A percentile compares a stretch with the other conserved stretches of the same genome.
Conservation (phyloP, 1,284 basidiomycete genomes). For the Neotropicomus parvogracilis region DNA sequence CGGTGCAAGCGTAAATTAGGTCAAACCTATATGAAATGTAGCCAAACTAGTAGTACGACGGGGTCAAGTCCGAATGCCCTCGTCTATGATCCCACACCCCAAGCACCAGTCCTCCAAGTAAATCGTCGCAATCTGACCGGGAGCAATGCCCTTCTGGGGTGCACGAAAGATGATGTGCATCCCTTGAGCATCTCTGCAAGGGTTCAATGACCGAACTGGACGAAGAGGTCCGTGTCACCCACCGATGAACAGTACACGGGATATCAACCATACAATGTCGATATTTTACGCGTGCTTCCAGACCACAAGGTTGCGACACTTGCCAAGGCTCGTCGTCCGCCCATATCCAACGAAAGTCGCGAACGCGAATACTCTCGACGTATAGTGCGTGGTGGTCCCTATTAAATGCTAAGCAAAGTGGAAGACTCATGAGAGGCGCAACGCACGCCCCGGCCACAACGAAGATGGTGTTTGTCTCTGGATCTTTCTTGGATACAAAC, state of each 20-base stretch:
- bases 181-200: constrained; percentile 21
- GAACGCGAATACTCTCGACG: constrained; percentile 43
- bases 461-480: constrained; percentile 57
- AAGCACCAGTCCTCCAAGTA: constrained; percentile 79
- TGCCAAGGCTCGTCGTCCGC: constrained; percentile 49
- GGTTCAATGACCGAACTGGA: background rate
- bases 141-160: constrained; percentile 68
- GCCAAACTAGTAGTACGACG: background rate
- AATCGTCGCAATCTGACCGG: constrained; percentile 76
- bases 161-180: constrained; percentile 51
- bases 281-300: constrained; percentile 59
- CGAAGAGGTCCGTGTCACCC: constrained; percentile 3
- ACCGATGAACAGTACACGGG: constrained; percentile 42
- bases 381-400: constrained; percentile 68
- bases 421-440: background rate
- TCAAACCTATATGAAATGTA: no score
- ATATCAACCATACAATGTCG: constrained; percentile 67
- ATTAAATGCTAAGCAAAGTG: constrained; percentile 4
- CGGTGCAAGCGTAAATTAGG: constrained; percentile 6
- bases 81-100: constrained; percentile 71
- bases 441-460: constrained; percentile 76
- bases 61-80: constrained; percentile 13
- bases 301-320: constrained; percentile 42
- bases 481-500: constrained; percentile 78
- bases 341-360: constrained; percentile 77